A percentile compares a stretch with the other conserved stretches of the same genome.
These are phyloP conservation scores for Xylaria hypoxylon DNA, from an alignment of 2,329 filamentous ascomycete genomes.

Conservation along the genomic window DNA sequence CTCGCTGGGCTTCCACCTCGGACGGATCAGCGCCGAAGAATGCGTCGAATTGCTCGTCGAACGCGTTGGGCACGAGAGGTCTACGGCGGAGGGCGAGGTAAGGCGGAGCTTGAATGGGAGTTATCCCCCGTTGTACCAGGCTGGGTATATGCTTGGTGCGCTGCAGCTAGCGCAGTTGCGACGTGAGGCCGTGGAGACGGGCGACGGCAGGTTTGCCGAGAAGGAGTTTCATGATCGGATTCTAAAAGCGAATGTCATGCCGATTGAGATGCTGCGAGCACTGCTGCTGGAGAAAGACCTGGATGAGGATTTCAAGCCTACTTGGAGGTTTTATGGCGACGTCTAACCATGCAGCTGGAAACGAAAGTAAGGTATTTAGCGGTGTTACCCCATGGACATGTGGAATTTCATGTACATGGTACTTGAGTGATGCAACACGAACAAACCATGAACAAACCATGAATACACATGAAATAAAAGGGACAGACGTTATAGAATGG, in stretches of 20 bases:
- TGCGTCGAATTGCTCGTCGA: constrained; percentile 68
- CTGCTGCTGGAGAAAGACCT: constrained; percentile 58
- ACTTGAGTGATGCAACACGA: too few relatives aligned
- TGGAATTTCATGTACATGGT: too few relatives aligned
- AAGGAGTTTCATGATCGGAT: constrained; percentile 68
- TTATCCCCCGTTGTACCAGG: constrained; percentile 69
- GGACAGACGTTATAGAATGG: too few relatives aligned
- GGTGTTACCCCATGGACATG: too few relatives aligned
- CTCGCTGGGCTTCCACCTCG: constrained; percentile 68
- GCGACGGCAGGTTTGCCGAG: constrained; percentile 55
- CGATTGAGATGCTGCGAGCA: constrained; percentile 65
- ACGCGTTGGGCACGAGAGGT: constrained; percentile 68
- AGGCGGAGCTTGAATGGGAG: constrained; percentile 66
- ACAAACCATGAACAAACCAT: too few relatives aligned
- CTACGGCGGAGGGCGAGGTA: constrained; percentile 71
- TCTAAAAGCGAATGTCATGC: constrained; percentile 64
- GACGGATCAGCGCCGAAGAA: constrained; percentile 63
- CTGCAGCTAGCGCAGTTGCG: constrained; percentile 66
- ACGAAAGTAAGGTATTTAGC: too few relatives aligned
- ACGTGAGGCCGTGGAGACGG: constrained; percentile 58
- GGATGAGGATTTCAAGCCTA: constrained; percentile 56
- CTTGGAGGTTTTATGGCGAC: constrained; percentile 63
- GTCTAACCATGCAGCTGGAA: not conserved
- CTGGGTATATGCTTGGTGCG: constrained; percentile 69
- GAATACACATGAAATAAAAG: too few relatives aligned